These are phyloP conservation scores for Barbarea vulgaris DNA, from an alignment of 345 rosid genomes.

Conservation along the genomic window DNA sequence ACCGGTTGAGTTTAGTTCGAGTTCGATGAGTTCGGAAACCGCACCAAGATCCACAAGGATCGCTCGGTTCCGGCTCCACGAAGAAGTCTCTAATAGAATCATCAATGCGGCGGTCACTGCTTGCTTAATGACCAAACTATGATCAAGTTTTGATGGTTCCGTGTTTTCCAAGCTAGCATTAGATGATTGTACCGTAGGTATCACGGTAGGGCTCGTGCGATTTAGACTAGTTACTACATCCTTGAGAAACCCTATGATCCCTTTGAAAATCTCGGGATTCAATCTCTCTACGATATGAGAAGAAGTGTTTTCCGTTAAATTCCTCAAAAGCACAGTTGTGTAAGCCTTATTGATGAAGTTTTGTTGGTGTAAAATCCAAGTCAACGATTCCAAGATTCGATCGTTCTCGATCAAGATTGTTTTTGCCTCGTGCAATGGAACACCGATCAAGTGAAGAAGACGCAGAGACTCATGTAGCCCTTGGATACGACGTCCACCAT, in stretches of 20 bases:
- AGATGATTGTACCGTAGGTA: slow-evolving; percentile 17
- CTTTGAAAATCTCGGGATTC: slow-evolving; percentile 49
- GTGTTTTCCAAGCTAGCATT: not conserved
- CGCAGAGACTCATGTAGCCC: slow-evolving; percentile 59
- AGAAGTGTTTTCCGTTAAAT: slow-evolving; percentile 44
- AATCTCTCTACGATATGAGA: slow-evolving; percentile 50
- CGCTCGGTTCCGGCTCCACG: slow-evolving; percentile 56
- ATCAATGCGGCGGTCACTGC: slow-evolving; percentile 56
- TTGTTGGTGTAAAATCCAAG: slow-evolving; percentile 52
- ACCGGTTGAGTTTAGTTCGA: slow-evolving; percentile 51
- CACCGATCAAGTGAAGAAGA: slow-evolving; percentile 45
- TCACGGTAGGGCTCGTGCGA: slow-evolving; percentile 22
- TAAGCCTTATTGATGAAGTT: slow-evolving; percentile 47
- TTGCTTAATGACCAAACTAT: slow-evolving; percentile 40
- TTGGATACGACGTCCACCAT: not conserved
- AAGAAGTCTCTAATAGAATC: slow-evolving; percentile 52
- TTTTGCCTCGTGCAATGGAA: slow-evolving; percentile 45
- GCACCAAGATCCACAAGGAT: slow-evolving; percentile 61
- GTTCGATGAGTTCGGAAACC: slow-evolving; percentile 61
- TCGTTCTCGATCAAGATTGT: slow-evolving; percentile 40
- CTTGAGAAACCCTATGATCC: slow-evolving; percentile 47
- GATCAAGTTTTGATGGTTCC: slow-evolving; percentile 28
- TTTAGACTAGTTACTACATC: slow-evolving; percentile 13
- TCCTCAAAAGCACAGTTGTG: slow-evolving; percentile 46
- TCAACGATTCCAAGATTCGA: slow-evolving; percentile 48